Conservation (phyloP, 2,329 filamentous ascomycete genomes). For the Talaromyces sp. region DNA sequence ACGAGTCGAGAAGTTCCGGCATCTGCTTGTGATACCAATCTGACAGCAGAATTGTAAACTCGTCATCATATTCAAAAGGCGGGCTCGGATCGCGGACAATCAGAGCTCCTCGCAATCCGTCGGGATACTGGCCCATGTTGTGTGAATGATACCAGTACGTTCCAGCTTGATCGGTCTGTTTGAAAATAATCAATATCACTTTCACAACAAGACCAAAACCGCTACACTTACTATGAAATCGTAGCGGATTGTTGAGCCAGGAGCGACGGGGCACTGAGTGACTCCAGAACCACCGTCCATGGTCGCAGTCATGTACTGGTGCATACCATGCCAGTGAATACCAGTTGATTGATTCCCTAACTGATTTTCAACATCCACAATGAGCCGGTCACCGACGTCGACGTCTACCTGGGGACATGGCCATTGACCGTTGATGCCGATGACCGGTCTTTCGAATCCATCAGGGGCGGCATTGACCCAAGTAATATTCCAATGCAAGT, state of each 20-base stretch:
- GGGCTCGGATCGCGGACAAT: constrained; percentile 58
- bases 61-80: constrained; percentile 58
- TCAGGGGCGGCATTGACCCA: constrained; percentile 72
- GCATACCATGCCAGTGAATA: constrained; percentile 64
- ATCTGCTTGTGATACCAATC: constrained; percentile 66
- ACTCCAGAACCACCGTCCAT: constrained; percentile 67
- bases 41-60: constrained; percentile 59
- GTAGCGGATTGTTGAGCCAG: constrained; percentile 62
- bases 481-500: constrained; percentile 59
- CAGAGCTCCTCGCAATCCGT: constrained; percentile 60
- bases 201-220: too few species aligned
- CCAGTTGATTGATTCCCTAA: constrained; percentile 33
- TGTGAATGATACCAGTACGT: constrained; percentile 80
- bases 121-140: constrained; percentile 61
- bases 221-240: constrained; percentile 48
- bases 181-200: neutral
- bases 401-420: constrained; percentile 56
- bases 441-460: constrained; percentile 57
- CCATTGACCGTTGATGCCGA: constrained; percentile 73
- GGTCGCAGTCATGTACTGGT: constrained; percentile 58
- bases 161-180: constrained; percentile 55
- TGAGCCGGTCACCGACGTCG: constrained; percentile 30
- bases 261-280: constrained; percentile 62
- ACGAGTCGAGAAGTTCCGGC: constrained; percentile 41
- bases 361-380: constrained; percentile 35